These are phyloP conservation scores for Amphirosellinia nigrospora DNA, from an alignment of 495 filamentous ascomycete species.

Conservation along the genomic window DNA sequence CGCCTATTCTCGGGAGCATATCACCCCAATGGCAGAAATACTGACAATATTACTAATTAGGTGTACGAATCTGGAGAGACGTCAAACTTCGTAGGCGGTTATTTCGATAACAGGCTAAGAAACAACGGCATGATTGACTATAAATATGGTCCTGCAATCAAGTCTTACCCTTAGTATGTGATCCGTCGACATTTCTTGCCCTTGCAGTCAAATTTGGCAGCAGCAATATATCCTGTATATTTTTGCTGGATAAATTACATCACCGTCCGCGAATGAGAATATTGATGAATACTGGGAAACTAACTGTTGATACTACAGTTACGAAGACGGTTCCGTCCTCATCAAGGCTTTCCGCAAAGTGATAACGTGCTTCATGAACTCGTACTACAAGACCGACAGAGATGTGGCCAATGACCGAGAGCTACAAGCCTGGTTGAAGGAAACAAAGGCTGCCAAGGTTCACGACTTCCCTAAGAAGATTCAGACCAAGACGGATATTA, in stretches of 20 bases:
- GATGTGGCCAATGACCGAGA: conserved; percentile 39
- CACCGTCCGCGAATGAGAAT: background rate
- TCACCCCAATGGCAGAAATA: too few relatives aligned
- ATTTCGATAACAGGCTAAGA: conserved; percentile 39
- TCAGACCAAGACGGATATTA: conserved; percentile 29
- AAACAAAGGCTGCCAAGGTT: conserved; percentile 29
- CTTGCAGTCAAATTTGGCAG: conserved; percentile 10
- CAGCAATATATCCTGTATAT: conserved; percentile 14
- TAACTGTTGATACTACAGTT: conserved; percentile 1
- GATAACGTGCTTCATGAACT: conserved; percentile 39
- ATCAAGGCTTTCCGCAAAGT: conserved; percentile 31
- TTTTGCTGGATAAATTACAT: background rate
- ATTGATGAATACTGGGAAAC: background rate
- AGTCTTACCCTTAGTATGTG: conserved; percentile 43
- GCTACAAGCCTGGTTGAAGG: conserved; percentile 42
- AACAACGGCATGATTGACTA: conserved; percentile 41
- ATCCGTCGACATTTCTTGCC: background rate
- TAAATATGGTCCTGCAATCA: conserved; percentile 38
- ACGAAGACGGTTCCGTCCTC: conserved; percentile 25
- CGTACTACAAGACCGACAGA: conserved; percentile 40
- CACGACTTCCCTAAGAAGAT: conserved; percentile 34
- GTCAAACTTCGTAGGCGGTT: conserved; percentile 40
- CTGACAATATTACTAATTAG: background rate
- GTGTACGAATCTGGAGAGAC: conserved; percentile 19
- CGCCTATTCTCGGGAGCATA: too few relatives aligned